Base-by-base conservation (phyloP, 805 yeast species). In the Kuraishia molischiana region DNA sequence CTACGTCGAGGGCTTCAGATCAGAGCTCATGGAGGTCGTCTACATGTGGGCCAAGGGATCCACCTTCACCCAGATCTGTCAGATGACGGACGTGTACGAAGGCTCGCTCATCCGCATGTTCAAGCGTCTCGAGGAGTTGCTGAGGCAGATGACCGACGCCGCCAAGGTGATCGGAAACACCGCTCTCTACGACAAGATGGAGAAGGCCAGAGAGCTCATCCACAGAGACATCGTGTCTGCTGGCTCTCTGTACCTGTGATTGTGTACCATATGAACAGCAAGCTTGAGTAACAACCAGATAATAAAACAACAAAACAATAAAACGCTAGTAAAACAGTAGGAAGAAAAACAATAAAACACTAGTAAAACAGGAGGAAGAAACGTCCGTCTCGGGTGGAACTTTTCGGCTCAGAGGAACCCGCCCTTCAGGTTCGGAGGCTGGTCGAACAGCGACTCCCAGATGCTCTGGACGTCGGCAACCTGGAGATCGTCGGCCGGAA, bases 21-120 rank as follows among this genome's bases (percentile, higher is more conserved):
- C 87, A 15, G 95, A 92, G 54, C 69, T 92, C 43, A 90, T 92
- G 97, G 97, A 89, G 56, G 97, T 92, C 37, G 96, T 92, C 1
- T 86, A 66, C 58, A 84, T 90, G 35, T 92, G 99, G 99, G 86
- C 96, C 58, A 80, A 82, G 54, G 97, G 97, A 15, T 96, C 95
- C 5, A 67, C 92, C 0, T 92, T 92, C 59, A 90, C 97, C 0
- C 96, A 90, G 56, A 90, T 92, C 44, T 90, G 97, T 65, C 90
- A 90, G 59, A 87, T 92, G 96, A 92, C 98, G 0, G 98, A 92
- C 54, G 97, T 92, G 32, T 92, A 90, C 49, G 99, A 92, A 64
- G 99, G 99, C 31, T 82, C 95, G 18, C 70, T 92, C 53, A 90
- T 92, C 46, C 78, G 99, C 56, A 84, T 85, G 77, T 92, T 92